phyloP scores from a whole-genome alignment of 257 asterid species.

The Haberlea rhodopensis region DNA sequence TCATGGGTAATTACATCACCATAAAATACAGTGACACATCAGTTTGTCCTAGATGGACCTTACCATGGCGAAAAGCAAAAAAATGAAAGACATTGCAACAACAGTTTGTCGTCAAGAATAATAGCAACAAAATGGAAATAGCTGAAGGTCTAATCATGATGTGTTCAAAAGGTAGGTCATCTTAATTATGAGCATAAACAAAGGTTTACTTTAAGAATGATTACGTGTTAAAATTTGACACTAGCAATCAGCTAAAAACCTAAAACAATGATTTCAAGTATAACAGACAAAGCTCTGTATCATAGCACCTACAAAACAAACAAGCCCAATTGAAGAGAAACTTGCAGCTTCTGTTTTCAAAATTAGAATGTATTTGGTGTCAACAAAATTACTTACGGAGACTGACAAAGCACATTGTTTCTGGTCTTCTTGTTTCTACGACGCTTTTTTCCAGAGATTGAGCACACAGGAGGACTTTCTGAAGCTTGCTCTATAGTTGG shows the following conservation, averaged over 20 bases:
- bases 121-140: neutral
- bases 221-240: neutral
- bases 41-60: too few relatives aligned
- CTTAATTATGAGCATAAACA: neutral
- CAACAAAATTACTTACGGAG: slow-evolving; percentile 37
- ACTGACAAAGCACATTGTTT: slow-evolving; percentile 21
- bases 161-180: neutral
- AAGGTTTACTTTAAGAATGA: neutral
- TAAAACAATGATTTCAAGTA: neutral
- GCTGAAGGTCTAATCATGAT: neutral
- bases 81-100: too few relatives aligned
- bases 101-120: too few relatives aligned
- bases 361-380: neutral
- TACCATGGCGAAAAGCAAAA: too few relatives aligned
- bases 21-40: too few relatives aligned
- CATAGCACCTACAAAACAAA: neutral
- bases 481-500: slow-evolving; percentile 20
- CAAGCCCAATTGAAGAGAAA: slow-evolving; percentile 1
- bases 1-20: too few relatives aligned
- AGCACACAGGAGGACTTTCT: slow-evolving; percentile 15
- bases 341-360: neutral
- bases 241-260: neutral
- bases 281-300: neutral
- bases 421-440: slow-evolving; percentile 36
- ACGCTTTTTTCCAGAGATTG: slow-evolving; percentile 25